Conservation (phyloP, 108 stramenopile genomes). For the Aurantiochytrium sp. region DNA sequence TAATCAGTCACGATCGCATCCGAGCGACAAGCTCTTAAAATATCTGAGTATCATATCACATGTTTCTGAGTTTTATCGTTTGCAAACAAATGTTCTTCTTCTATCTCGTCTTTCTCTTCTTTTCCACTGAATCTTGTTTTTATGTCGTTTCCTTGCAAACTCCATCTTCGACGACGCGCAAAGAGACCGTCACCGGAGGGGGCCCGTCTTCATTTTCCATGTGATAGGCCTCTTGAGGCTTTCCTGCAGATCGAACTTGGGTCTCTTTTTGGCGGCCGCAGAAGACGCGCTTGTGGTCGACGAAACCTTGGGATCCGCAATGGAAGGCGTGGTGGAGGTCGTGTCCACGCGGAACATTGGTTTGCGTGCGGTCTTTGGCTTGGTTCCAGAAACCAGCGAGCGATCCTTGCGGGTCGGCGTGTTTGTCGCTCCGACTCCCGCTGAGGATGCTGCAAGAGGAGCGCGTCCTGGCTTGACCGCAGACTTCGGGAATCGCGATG, state of each 20-base stretch:
- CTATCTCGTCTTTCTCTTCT: neutral
- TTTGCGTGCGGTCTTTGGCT: neutral
- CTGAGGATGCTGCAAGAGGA: neutral
- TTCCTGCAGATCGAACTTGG: neutral
- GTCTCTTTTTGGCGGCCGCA: neutral
- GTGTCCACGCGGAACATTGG: neutral
- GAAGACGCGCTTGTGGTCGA: too few relatives aligned
- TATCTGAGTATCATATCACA: too few relatives aligned
- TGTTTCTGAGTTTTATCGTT: too few relatives aligned
- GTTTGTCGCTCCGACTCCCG: neutral
- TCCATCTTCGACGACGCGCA: neutral
- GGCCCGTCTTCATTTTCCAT: constrained; percentile 1
- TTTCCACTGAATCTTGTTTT: neutral
- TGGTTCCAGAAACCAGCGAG: neutral
- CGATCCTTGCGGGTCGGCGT: neutral
- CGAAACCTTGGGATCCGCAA: too few relatives aligned
- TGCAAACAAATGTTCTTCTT: too few relatives aligned
- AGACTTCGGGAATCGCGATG: too few relatives aligned
- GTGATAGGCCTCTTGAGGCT: constrained; percentile 10
- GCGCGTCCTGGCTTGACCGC: neutral
- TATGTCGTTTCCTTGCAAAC: neutral
- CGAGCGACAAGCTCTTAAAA: too few relatives aligned
- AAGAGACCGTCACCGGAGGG: neutral
- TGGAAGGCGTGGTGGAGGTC: too few relatives aligned
- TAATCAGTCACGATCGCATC: too few relatives aligned